Conservation (phyloP, 768 basidiomycete genomes). For the Cystobasidium onofrii region DNA sequence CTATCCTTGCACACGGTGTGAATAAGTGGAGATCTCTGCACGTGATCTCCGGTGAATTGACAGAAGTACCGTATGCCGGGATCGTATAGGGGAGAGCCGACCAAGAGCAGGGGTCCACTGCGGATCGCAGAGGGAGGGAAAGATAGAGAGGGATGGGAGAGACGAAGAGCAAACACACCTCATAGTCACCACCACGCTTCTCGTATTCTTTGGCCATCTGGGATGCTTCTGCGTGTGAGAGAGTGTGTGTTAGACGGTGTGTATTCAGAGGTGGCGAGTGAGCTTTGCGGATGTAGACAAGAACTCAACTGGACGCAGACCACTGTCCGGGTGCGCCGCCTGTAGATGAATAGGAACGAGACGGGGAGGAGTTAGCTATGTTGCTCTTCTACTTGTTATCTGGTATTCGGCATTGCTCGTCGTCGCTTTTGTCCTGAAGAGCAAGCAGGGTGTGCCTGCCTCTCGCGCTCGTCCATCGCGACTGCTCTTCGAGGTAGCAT, state of each 20-base stretch:
- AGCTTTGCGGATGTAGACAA: neutral
- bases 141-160: neutral
- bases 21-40: no score
- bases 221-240: conserved; percentile 1
- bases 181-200: conserved; percentile 23
- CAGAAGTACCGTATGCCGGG: no score
- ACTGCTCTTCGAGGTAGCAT: neutral
- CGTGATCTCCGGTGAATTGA: no score
- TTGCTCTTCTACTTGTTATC: neutral
- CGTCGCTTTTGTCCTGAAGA: no score
- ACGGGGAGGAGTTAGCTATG: neutral
- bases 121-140: neutral
- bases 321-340: conserved; percentile 24
- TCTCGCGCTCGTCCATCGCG: neutral
- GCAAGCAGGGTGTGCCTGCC: neutral
- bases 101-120: no score
- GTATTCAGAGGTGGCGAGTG: neutral
- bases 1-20: no score
- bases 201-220: conserved; percentile 32
- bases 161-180: conserved; percentile 1
- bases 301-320: conserved; percentile 12
- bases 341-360: neutral
- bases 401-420: no score
- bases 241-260: neutral
- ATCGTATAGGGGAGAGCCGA: no score